Percentiles rank a stretch among this genome's conserved stretches.
These are phyloP conservation scores for Persicaria tinctoria DNA, from an alignment of 148 eudicot genomes.

Conservation along the genomic window DNA sequence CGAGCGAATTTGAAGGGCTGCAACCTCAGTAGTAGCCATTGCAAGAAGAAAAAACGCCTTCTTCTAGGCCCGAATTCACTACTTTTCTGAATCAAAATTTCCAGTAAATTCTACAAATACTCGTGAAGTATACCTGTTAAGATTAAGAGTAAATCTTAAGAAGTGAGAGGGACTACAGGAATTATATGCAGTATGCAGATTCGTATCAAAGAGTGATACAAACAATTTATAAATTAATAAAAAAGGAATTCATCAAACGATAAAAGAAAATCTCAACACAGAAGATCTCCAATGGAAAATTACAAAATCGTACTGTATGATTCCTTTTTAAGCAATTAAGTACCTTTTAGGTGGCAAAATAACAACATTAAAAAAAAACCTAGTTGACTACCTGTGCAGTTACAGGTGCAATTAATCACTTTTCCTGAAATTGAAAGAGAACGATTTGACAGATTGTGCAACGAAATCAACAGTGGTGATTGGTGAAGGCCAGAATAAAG, in stretches of 20 bases:
- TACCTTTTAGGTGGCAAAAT: not conserved
- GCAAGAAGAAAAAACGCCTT: conserved; percentile 1
- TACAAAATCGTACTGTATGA: not conserved
- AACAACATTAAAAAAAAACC: not conserved
- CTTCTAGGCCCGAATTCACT: not conserved
- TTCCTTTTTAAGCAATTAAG: not conserved
- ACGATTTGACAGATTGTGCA: too few relatives aligned
- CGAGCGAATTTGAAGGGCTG: conserved; percentile 24
- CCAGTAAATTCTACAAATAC: not conserved
- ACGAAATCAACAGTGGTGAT: too few relatives aligned
- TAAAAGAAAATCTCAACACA: not conserved
- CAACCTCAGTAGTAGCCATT: conserved; percentile 26
- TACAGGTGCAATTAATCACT: too few relatives aligned
- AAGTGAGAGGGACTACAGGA: not conserved
- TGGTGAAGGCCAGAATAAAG: too few relatives aligned
- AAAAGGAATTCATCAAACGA: not conserved
- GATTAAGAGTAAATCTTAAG: not conserved
- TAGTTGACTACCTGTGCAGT: not conserved
- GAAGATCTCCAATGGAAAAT: not conserved
- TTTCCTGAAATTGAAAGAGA: too few relatives aligned
- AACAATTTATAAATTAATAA: not conserved
- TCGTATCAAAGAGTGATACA: not conserved
- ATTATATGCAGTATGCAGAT: not conserved
- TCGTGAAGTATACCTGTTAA: not conserved
- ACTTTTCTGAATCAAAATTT: not conserved